Conservation (phyloP, 2,329 filamentous ascomycete genomes). For the Penicillium sp. region DNA sequence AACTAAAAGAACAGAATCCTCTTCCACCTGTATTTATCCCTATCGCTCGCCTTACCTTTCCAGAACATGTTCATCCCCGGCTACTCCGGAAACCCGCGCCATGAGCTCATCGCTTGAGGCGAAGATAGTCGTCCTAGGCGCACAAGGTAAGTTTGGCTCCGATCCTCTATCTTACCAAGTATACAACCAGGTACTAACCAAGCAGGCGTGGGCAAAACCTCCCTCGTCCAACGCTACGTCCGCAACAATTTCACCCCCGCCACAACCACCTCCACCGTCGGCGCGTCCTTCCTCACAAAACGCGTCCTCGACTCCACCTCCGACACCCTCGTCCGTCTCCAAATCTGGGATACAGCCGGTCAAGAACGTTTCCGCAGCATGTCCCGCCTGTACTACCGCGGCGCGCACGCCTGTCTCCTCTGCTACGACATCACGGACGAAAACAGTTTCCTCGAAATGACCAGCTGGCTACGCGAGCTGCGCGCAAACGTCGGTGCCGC, state of each 20-base stretch:
- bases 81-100: conserved; percentile 29
- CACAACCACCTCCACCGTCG: conserved; percentile 59
- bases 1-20: too few species aligned
- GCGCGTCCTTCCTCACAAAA: conserved; percentile 74
- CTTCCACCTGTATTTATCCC: conserved; percentile 2
- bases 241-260: conserved; percentile 42
- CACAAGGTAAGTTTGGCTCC: conserved; percentile 40
- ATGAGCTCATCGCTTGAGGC: conserved; percentile 49
- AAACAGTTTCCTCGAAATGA: conserved; percentile 84
- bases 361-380: conserved; percentile 95
- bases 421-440: conserved; percentile 92
- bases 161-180: neutral
- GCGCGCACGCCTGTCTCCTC: conserved; percentile 86
- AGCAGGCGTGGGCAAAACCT: conserved; percentile 51
- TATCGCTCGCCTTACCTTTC: conserved; percentile 1
- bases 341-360: conserved; percentile 95
- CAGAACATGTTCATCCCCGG: conserved; percentile 30
- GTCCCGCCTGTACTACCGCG: conserved; percentile 90
- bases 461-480: conserved; percentile 79
- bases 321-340: conserved; percentile 79
- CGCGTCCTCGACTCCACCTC: conserved; percentile 75
- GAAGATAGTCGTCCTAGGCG: conserved; percentile 50
- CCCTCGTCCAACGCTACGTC: conserved; percentile 47
- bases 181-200: too few species aligned
- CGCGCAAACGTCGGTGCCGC: conserved; percentile 63